These are phyloP conservation scores for Farysia itapuensis DNA, from an alignment of 1,284 basidiomycete species.

Conservation along the genomic window DNA sequence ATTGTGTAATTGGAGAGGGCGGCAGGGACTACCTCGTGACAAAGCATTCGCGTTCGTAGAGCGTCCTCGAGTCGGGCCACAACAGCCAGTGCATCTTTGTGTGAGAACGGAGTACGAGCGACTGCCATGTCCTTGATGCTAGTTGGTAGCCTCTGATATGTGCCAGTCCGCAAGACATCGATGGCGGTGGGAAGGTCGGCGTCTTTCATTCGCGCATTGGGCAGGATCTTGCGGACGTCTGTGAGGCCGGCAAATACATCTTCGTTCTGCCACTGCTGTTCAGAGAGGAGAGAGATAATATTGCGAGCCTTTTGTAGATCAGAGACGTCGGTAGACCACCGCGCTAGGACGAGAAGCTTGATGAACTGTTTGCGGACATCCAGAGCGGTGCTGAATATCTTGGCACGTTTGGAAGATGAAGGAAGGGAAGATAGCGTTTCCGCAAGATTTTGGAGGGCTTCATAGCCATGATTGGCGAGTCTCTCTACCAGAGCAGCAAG, in stretches of 20 bases:
- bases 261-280: slow-evolving; percentile 76
- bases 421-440: slow-evolving; percentile 87
- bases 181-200: slow-evolving; percentile 86
- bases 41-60: slow-evolving; percentile 71
- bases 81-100: slow-evolving; percentile 70
- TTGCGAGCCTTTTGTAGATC: slow-evolving; percentile 48
- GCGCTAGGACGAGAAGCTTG: slow-evolving; percentile 69
- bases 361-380: slow-evolving; percentile 84
- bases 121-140: slow-evolving; percentile 71
- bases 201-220: slow-evolving; percentile 68
- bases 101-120: slow-evolving; percentile 69
- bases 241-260: slow-evolving; percentile 70
- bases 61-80: slow-evolving; percentile 73
- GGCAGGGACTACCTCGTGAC: slow-evolving; percentile 54
- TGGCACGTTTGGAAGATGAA: slow-evolving; percentile 76
- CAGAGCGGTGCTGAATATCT: slow-evolving; percentile 81
- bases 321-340: slow-evolving; percentile 46
- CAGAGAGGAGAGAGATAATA: slow-evolving; percentile 48
- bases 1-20: slow-evolving; percentile 68
- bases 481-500: slow-evolving; percentile 75
- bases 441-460: slow-evolving; percentile 76
- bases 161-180: slow-evolving; percentile 79
- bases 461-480: slow-evolving; percentile 76
- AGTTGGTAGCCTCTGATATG: slow-evolving; percentile 76
- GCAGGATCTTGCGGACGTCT: slow-evolving; percentile 67